Base-by-base conservation (phyloP, 2,329 filamentous ascomycete genomes). In the Harringtonia lauricola region DNA sequence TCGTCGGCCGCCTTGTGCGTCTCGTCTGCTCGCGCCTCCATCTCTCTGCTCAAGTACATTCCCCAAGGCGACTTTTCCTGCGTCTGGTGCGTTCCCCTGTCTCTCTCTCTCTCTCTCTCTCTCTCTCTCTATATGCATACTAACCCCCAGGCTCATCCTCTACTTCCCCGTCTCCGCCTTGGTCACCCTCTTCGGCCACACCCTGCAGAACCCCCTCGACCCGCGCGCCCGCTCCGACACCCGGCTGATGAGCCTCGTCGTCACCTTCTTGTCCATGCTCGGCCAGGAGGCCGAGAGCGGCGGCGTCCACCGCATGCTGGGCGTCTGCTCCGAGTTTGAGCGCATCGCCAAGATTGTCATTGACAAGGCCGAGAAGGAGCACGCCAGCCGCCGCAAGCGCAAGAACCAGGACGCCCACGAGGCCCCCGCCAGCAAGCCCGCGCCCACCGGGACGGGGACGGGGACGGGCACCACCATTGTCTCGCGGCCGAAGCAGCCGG, bases 161-260 rank as follows among this genome's bases (percentile, higher is more conserved):
- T 98, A 98, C 63, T 98, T 95, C 64, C 92, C 92, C 0, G 89
- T 98, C 9, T 94, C 92, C 1, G 86, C 92, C 1, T 74, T 96
- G 5, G 88, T 98, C 36, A 96, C 92, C 0, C 68, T 98, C 2
- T 98, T 98, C 56, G 89, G 90, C 47, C 95, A 96, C 56, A 94
- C 96, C 38, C 65, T 98, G 1, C 92, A 98, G 59, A 96, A 96
- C 54, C 92, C 92, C 0, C 78, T 90, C 46, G 92, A 98, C 57
- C 79, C 84, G 2, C 76, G 88, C 37, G 90, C 90, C 35, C 81
- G 87, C 43, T 88, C 88, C 1, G 92, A 98, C 59, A 79, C 92
- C 15, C 83, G 85, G 51, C 66, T 96, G 18, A 95, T 98, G 88
- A 87, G 82, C 52, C 72, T 90, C 8, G 92, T 98, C 1, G 89